A percentile compares a stretch with the other conserved stretches of the same genome.
phyloP scores from a whole-genome alignment of 805 yeast genomes.

The Teunomyces cretensis region DNA sequence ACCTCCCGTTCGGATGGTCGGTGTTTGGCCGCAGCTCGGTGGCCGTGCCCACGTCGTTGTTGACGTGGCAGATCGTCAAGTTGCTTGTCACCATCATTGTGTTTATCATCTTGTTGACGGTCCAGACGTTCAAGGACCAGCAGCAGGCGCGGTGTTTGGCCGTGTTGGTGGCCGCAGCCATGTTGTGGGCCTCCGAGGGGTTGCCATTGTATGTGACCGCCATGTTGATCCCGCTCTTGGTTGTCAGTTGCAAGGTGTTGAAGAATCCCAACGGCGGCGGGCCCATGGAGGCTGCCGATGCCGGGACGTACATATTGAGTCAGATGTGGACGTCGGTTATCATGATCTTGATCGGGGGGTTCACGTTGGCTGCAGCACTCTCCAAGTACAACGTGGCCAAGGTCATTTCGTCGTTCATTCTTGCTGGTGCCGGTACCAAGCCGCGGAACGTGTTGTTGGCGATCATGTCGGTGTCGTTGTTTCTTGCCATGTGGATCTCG shows the following conservation, averaged over 20 bases:
- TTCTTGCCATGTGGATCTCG: constrained; percentile 92
- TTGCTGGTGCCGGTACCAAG: constrained; percentile 81
- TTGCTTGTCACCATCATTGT: constrained; percentile 47
- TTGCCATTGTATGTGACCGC: constrained; percentile 51
- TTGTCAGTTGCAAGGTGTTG: constrained; percentile 47
- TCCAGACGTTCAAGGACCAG: constrained; percentile 60
- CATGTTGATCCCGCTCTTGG: constrained; percentile 47
- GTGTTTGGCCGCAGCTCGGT: constrained; percentile 15
- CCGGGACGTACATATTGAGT: constrained; percentile 75
- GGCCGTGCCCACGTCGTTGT: constrained; percentile 46
- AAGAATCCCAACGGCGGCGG: constrained; percentile 46
- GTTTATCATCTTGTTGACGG: constrained; percentile 52
- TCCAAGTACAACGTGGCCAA: constrained; percentile 90
- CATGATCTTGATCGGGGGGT: constrained; percentile 87
- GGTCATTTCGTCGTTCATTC: constrained; percentile 74
- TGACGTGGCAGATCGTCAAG: constrained; percentile 50
- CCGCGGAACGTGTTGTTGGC: constrained; percentile 76
- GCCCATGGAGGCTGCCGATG: constrained; percentile 61
- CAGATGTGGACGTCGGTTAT: constrained; percentile 96
- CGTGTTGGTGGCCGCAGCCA: constrained; percentile 54
- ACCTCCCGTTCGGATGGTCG: constrained; percentile 19
- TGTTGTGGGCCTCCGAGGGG: constrained; percentile 54
- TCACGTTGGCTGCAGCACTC: constrained; percentile 90
- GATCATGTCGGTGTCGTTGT: constrained; percentile 81
- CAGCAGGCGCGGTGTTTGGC: constrained; percentile 75